A percentile compares a stretch with the other conserved stretches of the same genome.
Conservation (phyloP, 192 early-diverging fungal genomes). For the Coemansia erecta region DNA sequence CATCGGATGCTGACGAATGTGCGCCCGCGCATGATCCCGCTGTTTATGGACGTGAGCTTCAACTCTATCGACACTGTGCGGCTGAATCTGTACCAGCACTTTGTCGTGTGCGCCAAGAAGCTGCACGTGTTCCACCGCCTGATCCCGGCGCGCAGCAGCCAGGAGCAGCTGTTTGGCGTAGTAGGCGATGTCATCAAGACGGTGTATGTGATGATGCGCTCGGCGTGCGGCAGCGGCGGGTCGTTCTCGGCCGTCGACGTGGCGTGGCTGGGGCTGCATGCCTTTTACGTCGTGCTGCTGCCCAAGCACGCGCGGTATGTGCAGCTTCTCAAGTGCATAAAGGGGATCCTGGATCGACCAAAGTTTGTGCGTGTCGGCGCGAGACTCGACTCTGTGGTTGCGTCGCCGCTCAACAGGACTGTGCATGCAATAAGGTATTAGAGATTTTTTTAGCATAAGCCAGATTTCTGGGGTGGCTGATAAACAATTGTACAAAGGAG, state of each 20-base stretch:
- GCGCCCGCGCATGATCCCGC: conserved; percentile 36
- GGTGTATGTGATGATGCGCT: conserved; percentile 28
- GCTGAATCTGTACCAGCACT: conserved; percentile 80
- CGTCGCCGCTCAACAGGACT: conserved; percentile 23
- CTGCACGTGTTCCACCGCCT: conserved; percentile 43
- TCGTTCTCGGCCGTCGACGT: conserved; percentile 20
- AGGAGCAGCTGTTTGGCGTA: conserved; percentile 11
- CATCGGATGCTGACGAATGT: conserved; percentile 45
- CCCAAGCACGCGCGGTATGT: conserved; percentile 50
- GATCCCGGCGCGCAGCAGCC: conserved; percentile 15
- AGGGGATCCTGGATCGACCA: conserved; percentile 14
- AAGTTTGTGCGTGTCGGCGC: conserved; percentile 6
- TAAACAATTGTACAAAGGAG: no score
- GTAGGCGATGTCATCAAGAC: conserved; percentile 18
- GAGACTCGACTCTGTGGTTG: conserved; percentile 11
- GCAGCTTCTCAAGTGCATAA: conserved; percentile 20
- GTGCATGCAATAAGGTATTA: conserved; percentile 32
- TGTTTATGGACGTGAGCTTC: conserved; percentile 64
- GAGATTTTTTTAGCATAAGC: background rate
- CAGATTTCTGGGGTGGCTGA: no score
- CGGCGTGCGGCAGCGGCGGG: conserved; percentile 14
- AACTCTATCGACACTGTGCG: conserved; percentile 63
- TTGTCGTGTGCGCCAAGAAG: conserved; percentile 71
- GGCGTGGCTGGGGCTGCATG: conserved; percentile 53
- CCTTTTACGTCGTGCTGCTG: conserved; percentile 44